Percentiles rank a stretch among this genome's conserved stretches.
Conservation (phyloP, 2,329 filamentous ascomycete species). For the Pleochaeta shiraiana region DNA sequence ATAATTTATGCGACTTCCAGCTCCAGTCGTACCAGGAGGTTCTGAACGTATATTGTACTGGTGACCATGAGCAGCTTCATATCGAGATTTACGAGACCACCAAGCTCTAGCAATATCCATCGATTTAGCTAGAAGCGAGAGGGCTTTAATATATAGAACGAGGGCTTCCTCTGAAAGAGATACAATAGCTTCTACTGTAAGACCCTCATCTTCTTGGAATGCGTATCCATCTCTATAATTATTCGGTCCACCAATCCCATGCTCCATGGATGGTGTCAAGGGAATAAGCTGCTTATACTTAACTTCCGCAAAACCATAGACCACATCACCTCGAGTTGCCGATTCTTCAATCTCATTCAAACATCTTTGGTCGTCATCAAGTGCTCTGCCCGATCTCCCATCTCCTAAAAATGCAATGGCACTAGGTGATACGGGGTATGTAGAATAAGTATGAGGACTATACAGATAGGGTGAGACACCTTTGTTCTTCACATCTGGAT, state of each 20-base stretch:
- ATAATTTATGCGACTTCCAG: conserved; percentile 53
- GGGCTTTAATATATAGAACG: conserved; percentile 86
- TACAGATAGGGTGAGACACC: conserved; percentile 53
- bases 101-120: conserved; percentile 90
- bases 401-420: conserved; percentile 43
- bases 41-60: conserved; percentile 22
- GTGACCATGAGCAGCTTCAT: conserved; percentile 28
- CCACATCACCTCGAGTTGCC: conserved; percentile 82
- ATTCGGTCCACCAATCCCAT: conserved; percentile 41
- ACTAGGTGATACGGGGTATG: conserved; percentile 50
- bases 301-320: conserved; percentile 94
- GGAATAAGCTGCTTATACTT: conserved; percentile 97
- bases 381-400: conserved; percentile 32
- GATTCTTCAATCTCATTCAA: conserved; percentile 76
- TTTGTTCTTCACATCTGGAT: conserved; percentile 36
- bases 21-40: conserved; percentile 21
- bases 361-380: conserved; percentile 61
- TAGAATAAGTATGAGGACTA: conserved; percentile 45
- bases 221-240: conserved; percentile 30
- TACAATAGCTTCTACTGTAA: conserved; percentile 72
- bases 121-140: conserved; percentile 73
- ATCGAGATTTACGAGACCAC: conserved; percentile 66
- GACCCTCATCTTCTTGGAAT: conserved; percentile 45
- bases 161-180: conserved; percentile 82
- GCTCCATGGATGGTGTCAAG: conserved; percentile 54